Conservation (phyloP, 2,329 filamentous ascomycete species). For the Cladosporium sp. region DNA sequence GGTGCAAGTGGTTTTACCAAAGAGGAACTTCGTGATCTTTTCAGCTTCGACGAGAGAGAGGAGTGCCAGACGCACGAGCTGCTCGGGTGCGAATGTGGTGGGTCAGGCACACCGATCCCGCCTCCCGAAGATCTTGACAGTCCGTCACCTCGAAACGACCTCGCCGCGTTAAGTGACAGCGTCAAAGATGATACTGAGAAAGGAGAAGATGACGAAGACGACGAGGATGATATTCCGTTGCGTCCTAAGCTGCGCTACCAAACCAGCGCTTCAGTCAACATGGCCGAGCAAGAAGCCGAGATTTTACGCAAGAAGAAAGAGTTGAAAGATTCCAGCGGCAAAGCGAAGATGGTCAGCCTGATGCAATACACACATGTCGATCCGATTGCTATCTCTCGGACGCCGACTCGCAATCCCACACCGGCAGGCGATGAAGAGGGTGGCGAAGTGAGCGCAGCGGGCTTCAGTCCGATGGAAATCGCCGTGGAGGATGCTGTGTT, state of each 20-base stretch:
- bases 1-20: constrained; percentile 62
- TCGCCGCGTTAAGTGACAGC: constrained; percentile 24
- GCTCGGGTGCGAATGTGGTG: constrained; percentile 62
- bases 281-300: constrained; percentile 46
- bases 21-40: constrained; percentile 67
- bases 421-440: constrained; percentile 37
- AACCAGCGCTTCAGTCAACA: constrained; percentile 41
- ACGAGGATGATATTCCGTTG: constrained; percentile 25
- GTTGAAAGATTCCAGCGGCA: constrained; percentile 33
- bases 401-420: constrained; percentile 32
- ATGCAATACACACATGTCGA: constrained; percentile 59
- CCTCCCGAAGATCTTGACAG: constrained; percentile 32
- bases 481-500: constrained; percentile 55
- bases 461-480: constrained; percentile 32
- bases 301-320: constrained; percentile 34
- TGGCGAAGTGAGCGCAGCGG: constrained; percentile 31
- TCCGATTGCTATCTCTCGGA: constrained; percentile 38
- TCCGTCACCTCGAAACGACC: constrained; percentile 27
- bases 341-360: constrained; percentile 50
- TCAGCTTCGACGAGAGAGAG: constrained; percentile 61
- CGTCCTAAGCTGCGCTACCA: constrained; percentile 12
- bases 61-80: constrained; percentile 69
- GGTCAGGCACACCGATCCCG: constrained; percentile 46
- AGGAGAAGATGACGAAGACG: constrained; percentile 25
- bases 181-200: constrained; percentile 27